These are phyloP conservation scores for Boletus barrowsii DNA, from an alignment of 768 basidiomycete species.

Conservation along the genomic window DNA sequence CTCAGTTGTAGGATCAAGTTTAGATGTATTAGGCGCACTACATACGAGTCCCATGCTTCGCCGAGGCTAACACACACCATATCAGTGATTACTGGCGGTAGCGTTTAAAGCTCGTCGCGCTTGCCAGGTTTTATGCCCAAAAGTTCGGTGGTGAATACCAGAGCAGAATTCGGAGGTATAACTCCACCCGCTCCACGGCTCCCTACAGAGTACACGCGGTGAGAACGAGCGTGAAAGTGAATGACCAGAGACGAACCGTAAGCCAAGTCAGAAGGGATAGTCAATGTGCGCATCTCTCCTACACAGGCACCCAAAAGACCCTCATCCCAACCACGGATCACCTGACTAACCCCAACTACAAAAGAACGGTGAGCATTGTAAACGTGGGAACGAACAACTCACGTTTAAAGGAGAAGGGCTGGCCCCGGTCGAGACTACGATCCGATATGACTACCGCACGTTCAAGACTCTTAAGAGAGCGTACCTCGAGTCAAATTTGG, in stretches of 20 bases:
- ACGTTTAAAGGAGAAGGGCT: constrained; percentile 79
- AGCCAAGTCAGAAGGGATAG: constrained; percentile 75
- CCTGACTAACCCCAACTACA: constrained; percentile 74
- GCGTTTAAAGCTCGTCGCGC: constrained; percentile 54
- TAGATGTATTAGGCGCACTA: background rate
- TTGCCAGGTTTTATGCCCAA: constrained; percentile 50
- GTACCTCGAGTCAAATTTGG: constrained; percentile 88
- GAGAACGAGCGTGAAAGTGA: background rate
- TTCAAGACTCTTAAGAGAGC: constrained; percentile 12
- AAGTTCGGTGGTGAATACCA: constrained; percentile 87
- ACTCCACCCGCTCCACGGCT: constrained; percentile 67
- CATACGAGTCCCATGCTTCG: background rate
- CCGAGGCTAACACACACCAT: background rate
- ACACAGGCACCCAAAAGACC: constrained; percentile 84
- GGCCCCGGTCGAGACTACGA: constrained; percentile 63
- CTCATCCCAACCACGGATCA: constrained; percentile 84
- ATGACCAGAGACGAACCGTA: constrained; percentile 60
- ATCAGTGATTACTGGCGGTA: background rate
- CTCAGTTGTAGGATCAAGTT: background rate
- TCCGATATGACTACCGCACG: background rate
- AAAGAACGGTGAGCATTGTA: constrained; percentile 2
- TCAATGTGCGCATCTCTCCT: constrained; percentile 83
- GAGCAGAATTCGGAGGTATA: constrained; percentile 76
- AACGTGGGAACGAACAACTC: background rate
- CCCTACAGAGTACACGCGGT: constrained; percentile 41